Evolutionary conservation across 108 stramenopile genomes (phyloP).

Genomic region (Nitzschia putrida): DNA sequence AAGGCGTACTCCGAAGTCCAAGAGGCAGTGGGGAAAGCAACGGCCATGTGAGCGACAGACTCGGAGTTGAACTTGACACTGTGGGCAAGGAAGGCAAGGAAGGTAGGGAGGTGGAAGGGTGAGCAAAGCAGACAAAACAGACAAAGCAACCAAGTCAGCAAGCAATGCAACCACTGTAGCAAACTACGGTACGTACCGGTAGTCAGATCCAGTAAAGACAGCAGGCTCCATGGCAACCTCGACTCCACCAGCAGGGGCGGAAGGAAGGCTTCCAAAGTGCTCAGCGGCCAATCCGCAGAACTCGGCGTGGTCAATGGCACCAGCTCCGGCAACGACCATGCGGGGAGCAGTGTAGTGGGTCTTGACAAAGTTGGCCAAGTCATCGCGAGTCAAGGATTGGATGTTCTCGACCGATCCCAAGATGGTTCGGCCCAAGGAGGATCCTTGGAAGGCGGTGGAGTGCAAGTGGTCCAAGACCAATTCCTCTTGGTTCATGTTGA

Average conservation of each 20-base stretch:
- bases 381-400: conserved; percentile 71
- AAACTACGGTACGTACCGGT: conserved; percentile 73
- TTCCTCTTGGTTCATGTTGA: conserved; percentile 98
- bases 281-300: conserved; percentile 86
- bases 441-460: conserved; percentile 94
- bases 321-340: conserved; percentile 98
- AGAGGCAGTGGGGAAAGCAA: conserved; percentile 95
- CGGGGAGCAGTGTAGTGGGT: conserved; percentile 99
- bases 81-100: neutral
- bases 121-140: conserved; percentile 1
- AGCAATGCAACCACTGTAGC: conserved; percentile 4
- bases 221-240: conserved; percentile 91
- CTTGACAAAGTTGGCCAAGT: conserved; percentile 88
- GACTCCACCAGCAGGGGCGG: conserved; percentile 54
- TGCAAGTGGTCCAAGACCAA: conserved; percentile 97
- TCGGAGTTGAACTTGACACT: conserved; percentile 88
- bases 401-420: conserved; percentile 96
- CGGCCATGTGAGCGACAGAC: conserved; percentile 91
- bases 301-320: conserved; percentile 90
- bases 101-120: too few relatives aligned
- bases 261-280: conserved; percentile 89
- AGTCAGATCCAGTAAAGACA: conserved; percentile 93
- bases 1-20: conserved; percentile 98
- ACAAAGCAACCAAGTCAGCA: neutral
- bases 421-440: conserved; percentile 96